A percentile compares a stretch with the other conserved stretches of the same genome.
Evolutionary conservation across 805 yeast species (phyloP).

Genomic region (Candida maesae): DNA sequence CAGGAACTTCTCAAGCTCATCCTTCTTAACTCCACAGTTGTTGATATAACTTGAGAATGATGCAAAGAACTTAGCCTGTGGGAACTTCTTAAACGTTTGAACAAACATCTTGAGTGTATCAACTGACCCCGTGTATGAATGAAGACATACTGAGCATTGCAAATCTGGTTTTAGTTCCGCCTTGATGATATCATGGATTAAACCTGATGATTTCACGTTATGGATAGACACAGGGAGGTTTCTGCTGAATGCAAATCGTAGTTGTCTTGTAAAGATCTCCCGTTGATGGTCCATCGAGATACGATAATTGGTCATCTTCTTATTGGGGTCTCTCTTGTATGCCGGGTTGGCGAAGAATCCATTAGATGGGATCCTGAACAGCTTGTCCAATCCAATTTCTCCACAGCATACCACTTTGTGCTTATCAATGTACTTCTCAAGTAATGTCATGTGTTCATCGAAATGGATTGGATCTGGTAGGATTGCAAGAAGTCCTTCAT

Average conservation of each 20-base stretch:
- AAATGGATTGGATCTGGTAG: slow-evolving; percentile 64
- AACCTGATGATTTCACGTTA: slow-evolving; percentile 77
- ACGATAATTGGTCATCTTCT: slow-evolving; percentile 39
- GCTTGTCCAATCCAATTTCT: slow-evolving; percentile 86
- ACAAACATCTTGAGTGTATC: slow-evolving; percentile 60
- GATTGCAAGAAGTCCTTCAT: slow-evolving; percentile 34
- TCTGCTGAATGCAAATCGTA: slow-evolving; percentile 49
- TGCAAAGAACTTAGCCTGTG: slow-evolving; percentile 7
- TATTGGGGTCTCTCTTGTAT: slow-evolving; percentile 6
- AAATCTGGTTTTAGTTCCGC: slow-evolving; percentile 12
- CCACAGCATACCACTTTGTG: slow-evolving; percentile 52
- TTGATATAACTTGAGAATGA: slow-evolving; percentile 16
- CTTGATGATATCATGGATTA: slow-evolving; percentile 43
- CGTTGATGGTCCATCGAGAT: slow-evolving; percentile 68
- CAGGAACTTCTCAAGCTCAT: slow-evolving; percentile 1
- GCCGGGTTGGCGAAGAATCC: slow-evolving; percentile 47
- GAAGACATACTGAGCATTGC: slow-evolving; percentile 54
- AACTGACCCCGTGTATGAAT: slow-evolving; percentile 80
- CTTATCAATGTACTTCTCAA: slow-evolving; percentile 11
- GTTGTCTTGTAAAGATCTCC: slow-evolving; percentile 44
- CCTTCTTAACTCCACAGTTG: slow-evolving; percentile 8
- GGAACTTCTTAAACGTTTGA: slow-evolving; percentile 11
- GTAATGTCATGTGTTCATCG: slow-evolving; percentile 27
- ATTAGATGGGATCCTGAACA: slow-evolving; percentile 59
- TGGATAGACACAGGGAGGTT: slow-evolving; percentile 67